Conservation (phyloP, 2,329 filamentous ascomycete species). For the Claviceps citrina region DNA sequence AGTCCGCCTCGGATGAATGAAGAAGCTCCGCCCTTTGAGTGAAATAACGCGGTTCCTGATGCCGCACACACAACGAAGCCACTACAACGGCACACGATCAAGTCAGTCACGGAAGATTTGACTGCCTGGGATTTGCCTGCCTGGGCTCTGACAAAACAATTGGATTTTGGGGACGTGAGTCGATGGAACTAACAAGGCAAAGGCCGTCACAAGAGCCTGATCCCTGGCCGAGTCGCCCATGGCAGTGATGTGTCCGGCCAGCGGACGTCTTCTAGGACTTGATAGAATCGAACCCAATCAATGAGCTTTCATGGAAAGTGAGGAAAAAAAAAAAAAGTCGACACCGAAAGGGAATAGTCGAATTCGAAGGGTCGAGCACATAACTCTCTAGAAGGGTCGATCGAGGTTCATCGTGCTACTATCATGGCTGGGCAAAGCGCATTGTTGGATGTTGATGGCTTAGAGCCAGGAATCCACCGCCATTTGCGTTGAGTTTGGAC, state of each 20-base stretch:
- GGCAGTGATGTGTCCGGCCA: slow-evolving; percentile 10
- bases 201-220: slow-evolving; percentile 37
- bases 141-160: background rate
- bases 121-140: too few relatives aligned
- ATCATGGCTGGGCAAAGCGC: background rate
- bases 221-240: slow-evolving; percentile 31
- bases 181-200: slow-evolving; percentile 33
- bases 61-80: slow-evolving; percentile 40
- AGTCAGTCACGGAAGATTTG: background rate
- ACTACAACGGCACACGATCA: slow-evolving; percentile 12
- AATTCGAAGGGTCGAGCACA: background rate
- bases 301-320: slow-evolving; percentile 21
- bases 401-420: background rate
- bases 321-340: slow-evolving; percentile 9
- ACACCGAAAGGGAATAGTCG: background rate
- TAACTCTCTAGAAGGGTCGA: background rate
- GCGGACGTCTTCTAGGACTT: slow-evolving; percentile 14
- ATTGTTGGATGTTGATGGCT: background rate
- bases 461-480: background rate
- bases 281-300: slow-evolving; percentile 28
- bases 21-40: slow-evolving; percentile 31
- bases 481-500: background rate
- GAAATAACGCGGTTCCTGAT: slow-evolving; percentile 29
- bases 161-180: background rate
- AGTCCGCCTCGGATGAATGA: slow-evolving; percentile 39